Conservation (phyloP, 495 filamentous ascomycete species). For the Tirmania nivea region DNA sequence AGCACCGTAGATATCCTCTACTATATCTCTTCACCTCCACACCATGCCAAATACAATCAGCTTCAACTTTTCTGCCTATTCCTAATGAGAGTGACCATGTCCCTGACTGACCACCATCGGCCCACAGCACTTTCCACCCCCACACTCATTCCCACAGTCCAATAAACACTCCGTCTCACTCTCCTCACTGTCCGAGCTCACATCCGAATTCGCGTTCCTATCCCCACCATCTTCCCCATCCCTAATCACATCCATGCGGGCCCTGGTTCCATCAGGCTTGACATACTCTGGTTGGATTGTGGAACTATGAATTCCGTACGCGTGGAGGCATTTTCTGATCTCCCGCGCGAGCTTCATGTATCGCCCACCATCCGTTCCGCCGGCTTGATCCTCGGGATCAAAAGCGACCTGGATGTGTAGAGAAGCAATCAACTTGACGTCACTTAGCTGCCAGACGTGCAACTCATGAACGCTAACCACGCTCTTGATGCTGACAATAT, state of each 20-base stretch:
- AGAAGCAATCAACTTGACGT: slow-evolving; percentile 76
- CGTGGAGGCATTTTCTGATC: slow-evolving; percentile 70
- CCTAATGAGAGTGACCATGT: neutral
- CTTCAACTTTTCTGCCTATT: too few species aligned
- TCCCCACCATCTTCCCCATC: slow-evolving; percentile 15
- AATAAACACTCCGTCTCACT: slow-evolving; percentile 44
- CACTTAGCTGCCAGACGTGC: slow-evolving; percentile 92
- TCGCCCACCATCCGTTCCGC: slow-evolving; percentile 37
- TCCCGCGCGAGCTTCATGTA: slow-evolving; percentile 77
- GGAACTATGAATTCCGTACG: slow-evolving; percentile 88
- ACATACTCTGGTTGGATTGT: slow-evolving; percentile 94
- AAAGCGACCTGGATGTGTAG: slow-evolving; percentile 77
- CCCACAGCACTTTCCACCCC: slow-evolving; percentile 47
- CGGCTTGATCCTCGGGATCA: slow-evolving; percentile 40
- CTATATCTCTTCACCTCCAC: too few species aligned
- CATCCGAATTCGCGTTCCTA: slow-evolving; percentile 2
- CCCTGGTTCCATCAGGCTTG: slow-evolving; percentile 29
- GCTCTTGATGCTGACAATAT: slow-evolving; percentile 65
- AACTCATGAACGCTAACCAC: slow-evolving; percentile 81
- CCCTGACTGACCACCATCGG: neutral
- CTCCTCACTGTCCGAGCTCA: slow-evolving; percentile 21
- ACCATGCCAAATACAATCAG: too few species aligned
- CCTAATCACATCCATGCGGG: slow-evolving; percentile 19
- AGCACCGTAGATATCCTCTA: too few species aligned
- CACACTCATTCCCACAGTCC: slow-evolving; percentile 70